Percentiles rank a stretch among this genome's conserved stretches.
Evolutionary conservation across 768 basidiomycete genomes (phyloP).

Genomic region (Tylopilus rubrobrunneus): DNA sequence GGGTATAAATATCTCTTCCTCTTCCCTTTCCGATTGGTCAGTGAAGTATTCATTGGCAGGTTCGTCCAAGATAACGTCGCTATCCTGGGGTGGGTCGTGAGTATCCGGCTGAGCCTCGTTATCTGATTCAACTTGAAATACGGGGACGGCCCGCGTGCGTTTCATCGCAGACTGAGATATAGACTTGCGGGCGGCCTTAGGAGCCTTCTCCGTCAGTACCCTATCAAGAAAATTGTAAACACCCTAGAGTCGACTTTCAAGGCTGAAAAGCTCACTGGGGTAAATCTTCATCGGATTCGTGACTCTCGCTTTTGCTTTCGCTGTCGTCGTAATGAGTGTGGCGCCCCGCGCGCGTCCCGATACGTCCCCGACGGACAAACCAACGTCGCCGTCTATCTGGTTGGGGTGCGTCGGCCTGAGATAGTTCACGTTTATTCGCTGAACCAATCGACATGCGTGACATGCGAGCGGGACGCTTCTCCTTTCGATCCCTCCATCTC

Average conservation of each 20-base stretch:
- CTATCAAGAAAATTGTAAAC: constrained; percentile 11
- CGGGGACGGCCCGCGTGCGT: not conserved
- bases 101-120: not conserved
- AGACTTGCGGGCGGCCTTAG: constrained; percentile 16
- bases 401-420: not conserved
- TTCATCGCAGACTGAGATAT: constrained; percentile 6
- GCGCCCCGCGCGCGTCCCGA: constrained; percentile 4
- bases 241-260: not conserved
- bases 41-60: not conserved
- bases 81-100: not conserved
- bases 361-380: constrained; percentile 11
- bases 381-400: constrained; percentile 9
- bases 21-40: constrained; percentile 10
- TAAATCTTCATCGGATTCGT: constrained; percentile 1
- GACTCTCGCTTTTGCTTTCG: not conserved
- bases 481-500: constrained; percentile 10
- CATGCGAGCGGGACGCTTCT: constrained; percentile 14
- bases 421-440: not conserved
- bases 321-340: not conserved
- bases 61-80: constrained; percentile 1
- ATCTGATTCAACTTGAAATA: not conserved
- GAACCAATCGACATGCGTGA: constrained; percentile 15
- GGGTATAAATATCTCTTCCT: constrained; percentile 5
- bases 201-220: not conserved
- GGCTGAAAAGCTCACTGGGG: constrained; percentile 5